A percentile compares a stretch with the other conserved stretches of the same genome.
These are phyloP conservation scores for Xerocomellus dryophilus DNA, from an alignment of 768 basidiomycete species.

Conservation along the genomic window DNA sequence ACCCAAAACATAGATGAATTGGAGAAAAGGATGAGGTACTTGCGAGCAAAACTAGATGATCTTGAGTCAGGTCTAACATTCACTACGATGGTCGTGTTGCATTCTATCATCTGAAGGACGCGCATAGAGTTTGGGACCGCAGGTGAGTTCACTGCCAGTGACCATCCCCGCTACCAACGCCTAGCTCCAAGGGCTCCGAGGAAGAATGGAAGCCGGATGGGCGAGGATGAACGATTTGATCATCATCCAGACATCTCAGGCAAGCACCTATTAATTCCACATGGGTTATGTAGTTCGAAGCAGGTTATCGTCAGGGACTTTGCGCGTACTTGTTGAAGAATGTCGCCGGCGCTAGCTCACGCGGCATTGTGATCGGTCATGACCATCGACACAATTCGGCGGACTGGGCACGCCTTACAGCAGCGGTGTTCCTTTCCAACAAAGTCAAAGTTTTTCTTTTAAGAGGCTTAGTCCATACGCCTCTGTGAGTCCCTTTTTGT, in stretches of 20 bases:
- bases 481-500: slow-evolving; percentile 48
- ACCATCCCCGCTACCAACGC: neutral
- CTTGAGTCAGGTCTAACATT: neutral
- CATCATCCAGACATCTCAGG: slow-evolving; percentile 80
- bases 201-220: slow-evolving; percentile 85
- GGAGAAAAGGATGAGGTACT: slow-evolving; percentile 42
- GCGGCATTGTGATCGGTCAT: slow-evolving; percentile 81
- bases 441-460: slow-evolving; percentile 70
- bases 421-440: slow-evolving; percentile 60
- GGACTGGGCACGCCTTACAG: slow-evolving; percentile 74
- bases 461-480: slow-evolving; percentile 73
- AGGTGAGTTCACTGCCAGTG: slow-evolving; percentile 40
- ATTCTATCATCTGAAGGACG: slow-evolving; percentile 35
- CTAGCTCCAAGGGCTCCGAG: slow-evolving; percentile 57
- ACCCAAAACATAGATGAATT: slow-evolving; percentile 32
- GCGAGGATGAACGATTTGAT: slow-evolving; percentile 89
- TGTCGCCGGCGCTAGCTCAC: slow-evolving; percentile 48
- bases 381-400: slow-evolving; percentile 83
- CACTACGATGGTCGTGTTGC: neutral
- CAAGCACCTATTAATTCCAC: slow-evolving; percentile 18
- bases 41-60: neutral
- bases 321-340: slow-evolving; percentile 64
- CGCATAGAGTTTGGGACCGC: slow-evolving; percentile 89
- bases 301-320: slow-evolving; percentile 52
- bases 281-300: neutral